phyloP scores from a whole-genome alignment of 768 basidiomycete genomes.

The Tricholoma sp. region DNA sequence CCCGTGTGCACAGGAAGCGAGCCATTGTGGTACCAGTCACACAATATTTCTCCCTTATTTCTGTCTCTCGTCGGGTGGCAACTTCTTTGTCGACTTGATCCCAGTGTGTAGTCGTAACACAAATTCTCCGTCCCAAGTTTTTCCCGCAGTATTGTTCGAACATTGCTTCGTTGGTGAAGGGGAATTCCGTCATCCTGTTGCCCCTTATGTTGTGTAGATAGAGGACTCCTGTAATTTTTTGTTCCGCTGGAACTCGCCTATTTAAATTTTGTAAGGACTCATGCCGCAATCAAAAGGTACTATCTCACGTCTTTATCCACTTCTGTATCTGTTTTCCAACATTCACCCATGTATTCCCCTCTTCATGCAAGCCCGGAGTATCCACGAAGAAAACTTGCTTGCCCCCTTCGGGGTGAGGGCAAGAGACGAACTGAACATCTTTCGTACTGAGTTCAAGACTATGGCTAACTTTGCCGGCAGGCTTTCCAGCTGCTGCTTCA shows the following conservation, averaged over 20 bases:
- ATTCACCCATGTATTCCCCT: slow-evolving; percentile 1
- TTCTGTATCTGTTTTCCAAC: not conserved
- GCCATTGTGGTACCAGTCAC: slow-evolving; percentile 1
- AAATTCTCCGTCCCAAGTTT: not conserved
- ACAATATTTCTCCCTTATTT: slow-evolving; percentile 1
- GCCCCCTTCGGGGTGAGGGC: not conserved
- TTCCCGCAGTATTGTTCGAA: slow-evolving; percentile 1
- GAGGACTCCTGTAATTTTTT: not conserved
- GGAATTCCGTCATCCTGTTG: slow-evolving; percentile 1
- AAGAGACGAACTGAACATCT: not conserved
- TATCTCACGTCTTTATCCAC: slow-evolving; percentile 1
- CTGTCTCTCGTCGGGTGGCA: not conserved
- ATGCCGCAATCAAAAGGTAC: not conserved
- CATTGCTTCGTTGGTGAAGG: not conserved
- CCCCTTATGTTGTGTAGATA: not conserved
- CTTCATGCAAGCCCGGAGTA: slow-evolving; percentile 2
- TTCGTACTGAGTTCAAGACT: not conserved
- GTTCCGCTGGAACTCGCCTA: not conserved
- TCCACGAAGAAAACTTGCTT: slow-evolving; percentile 1
- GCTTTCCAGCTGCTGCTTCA: not conserved
- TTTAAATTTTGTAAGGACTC: not conserved
- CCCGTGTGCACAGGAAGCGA: not conserved
- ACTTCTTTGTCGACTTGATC: not conserved
- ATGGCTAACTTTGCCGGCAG: slow-evolving; percentile 1
- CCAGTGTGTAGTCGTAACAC: slow-evolving; percentile 2